phyloP scores from a whole-genome alignment of 805 yeast genomes.

The Candida sanyiensis region DNA sequence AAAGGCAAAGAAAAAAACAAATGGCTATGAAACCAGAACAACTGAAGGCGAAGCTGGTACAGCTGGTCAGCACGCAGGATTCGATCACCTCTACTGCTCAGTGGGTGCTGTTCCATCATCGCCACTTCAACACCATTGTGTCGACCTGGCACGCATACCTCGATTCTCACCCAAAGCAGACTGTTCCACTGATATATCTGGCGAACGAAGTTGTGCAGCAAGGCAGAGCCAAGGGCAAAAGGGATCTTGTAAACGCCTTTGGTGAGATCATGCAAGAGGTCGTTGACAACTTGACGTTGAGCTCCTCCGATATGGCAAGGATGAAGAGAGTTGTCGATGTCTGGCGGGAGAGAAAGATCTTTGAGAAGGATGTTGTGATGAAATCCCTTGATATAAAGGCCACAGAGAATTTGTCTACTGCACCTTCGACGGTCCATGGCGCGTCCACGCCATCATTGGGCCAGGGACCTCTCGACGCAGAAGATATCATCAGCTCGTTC shows the following conservation, averaged over 20 bases:
- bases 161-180: conserved; percentile 33
- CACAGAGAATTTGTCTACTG: conserved; percentile 1
- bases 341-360: conserved; percentile 52
- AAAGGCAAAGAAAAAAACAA: not conserved
- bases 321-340: conserved; percentile 47
- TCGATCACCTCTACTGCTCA: conserved; percentile 70
- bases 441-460: not conserved
- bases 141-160: conserved; percentile 44
- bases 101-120: conserved; percentile 66
- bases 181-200: conserved; percentile 57
- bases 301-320: conserved; percentile 26
- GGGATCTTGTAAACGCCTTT: conserved; percentile 55
- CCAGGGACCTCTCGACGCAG: conserved; percentile 4
- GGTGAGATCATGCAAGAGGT: conserved; percentile 41
- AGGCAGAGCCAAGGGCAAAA: conserved; percentile 55
- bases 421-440: not conserved
- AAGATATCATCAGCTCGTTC: conserved; percentile 12
- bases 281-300: conserved; percentile 24
- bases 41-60: conserved; percentile 38
- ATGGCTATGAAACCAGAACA: conserved; percentile 33
- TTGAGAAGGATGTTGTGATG: conserved; percentile 19
- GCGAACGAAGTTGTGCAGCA: conserved; percentile 82
- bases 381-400: conserved; percentile 7
- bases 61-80: conserved; percentile 57
- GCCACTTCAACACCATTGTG: conserved; percentile 50